These are phyloP conservation scores for Arxiozyma heterogenica DNA, from an alignment of 1,139 yeast species.

Conservation along the genomic window DNA sequence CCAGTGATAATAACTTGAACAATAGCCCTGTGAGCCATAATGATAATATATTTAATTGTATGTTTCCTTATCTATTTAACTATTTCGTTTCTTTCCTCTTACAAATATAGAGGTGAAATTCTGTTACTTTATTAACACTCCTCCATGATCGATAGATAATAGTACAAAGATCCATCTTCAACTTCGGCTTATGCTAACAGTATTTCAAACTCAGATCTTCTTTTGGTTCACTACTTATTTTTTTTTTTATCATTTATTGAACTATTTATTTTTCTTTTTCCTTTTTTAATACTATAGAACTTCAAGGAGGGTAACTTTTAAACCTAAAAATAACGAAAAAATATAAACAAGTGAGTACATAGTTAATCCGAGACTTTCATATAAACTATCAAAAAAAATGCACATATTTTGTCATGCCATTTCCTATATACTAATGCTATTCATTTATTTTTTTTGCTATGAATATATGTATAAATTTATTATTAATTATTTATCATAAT, in stretches of 20 bases:
- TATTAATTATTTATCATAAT: too few species aligned
- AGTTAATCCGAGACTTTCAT: background rate
- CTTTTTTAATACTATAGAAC: background rate
- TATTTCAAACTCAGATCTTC: too few species aligned
- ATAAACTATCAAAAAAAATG: background rate
- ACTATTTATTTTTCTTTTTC: background rate
- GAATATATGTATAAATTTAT: background rate
- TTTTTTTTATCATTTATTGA: background rate
- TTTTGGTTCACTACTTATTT: background rate
- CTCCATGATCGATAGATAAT: too few species aligned
- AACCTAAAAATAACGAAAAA: background rate
- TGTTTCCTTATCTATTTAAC: background rate
- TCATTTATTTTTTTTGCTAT: background rate
- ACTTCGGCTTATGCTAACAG: too few species aligned
- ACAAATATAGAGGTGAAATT: background rate
- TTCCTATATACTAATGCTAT: background rate
- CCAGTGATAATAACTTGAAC: constrained; percentile 90
- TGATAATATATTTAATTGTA: background rate
- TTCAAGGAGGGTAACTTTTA: background rate
- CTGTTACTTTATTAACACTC: too few species aligned
- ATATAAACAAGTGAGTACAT: background rate
- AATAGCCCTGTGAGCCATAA: constrained; percentile 78
- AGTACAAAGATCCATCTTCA: too few species aligned
- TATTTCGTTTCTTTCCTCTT: background rate
- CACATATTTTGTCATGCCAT: background rate